Base-by-base conservation (phyloP, 495 filamentous ascomycete species). In the Ramalina intermedia region DNA sequence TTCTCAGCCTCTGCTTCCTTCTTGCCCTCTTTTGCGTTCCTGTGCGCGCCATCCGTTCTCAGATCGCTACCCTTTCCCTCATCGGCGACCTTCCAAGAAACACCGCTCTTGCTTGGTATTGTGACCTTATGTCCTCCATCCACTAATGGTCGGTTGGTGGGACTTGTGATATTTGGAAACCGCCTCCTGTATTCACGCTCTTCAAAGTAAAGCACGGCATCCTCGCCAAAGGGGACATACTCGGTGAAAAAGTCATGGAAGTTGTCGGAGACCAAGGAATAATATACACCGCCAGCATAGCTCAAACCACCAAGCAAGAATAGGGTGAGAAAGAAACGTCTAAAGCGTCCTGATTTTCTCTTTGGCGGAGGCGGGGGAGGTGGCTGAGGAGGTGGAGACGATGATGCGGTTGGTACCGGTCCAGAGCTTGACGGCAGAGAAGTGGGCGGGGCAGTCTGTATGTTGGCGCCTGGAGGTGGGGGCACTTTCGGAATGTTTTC, bases 191-290 rank as follows among this genome's bases (percentile, higher is more conserved):
- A 96, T 63, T 95, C 88, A 40, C 85, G 78, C 66, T 98, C 91
- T 67, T 98, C 91, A 51, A 98, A 84, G 67, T 94, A 96, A n/a
- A 93, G 77, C 23, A 98, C 91, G 14, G 81, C 81, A 56, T 95
- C 85, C 67, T 98, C 91, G 46, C 90, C 93, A 51, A 86, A 94
- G 2, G 91, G 91, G 6, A 98, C 66, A 64, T 91, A 98, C 66
- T 95, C 89, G 40, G 93, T 96, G 69, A 98, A 98, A 69, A 96
- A 95, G 61, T 98, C 91, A 63, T 98, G 93, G 73, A 96, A 96
- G 64, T 90, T 94, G 69, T 98, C 91, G 54, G 81, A 91, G 65
- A 88, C 79, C 51, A 94, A 74, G 20, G 91, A 91, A 60, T 93
- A 85, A 68, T 84, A 94, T 43, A 94, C 78, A 42, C 89, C 86